A percentile compares a stretch with the other conserved stretches of the same genome.
phyloP scores from a whole-genome alignment of 2,329 filamentous ascomycete species.

The Beauveria sp. region DNA sequence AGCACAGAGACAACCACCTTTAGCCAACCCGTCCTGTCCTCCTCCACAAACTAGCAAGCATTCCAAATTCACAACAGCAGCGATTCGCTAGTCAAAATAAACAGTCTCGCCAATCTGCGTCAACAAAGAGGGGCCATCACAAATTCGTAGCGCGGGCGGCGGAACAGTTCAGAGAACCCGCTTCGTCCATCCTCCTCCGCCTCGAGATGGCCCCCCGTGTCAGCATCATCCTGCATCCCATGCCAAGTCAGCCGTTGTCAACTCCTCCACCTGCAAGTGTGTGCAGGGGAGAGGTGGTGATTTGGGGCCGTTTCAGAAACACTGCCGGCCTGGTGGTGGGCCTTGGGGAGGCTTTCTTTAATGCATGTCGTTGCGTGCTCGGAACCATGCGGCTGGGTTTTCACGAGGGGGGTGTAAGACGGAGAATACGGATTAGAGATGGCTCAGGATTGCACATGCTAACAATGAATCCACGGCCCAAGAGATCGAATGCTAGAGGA shows the following conservation, averaged over 20 bases:
- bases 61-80: too few species aligned
- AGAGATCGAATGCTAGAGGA: not conserved
- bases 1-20: too few species aligned
- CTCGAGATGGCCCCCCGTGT: too few species aligned
- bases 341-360: not conserved
- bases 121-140: too few species aligned
- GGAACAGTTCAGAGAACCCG: too few species aligned
- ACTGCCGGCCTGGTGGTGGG: not conserved
- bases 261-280: not conserved
- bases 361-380: not conserved
- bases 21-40: too few species aligned
- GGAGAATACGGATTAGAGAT: not conserved
- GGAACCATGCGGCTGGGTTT: not conserved
- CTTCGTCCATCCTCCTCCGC: too few species aligned
- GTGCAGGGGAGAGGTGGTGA: not conserved
- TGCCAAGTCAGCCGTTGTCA: not conserved
- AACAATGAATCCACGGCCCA: not conserved
- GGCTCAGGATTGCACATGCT: not conserved
- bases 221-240: not conserved
- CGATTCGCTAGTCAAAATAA: too few species aligned
- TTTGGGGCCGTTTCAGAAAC: not conserved
- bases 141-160: too few species aligned
- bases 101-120: too few species aligned
- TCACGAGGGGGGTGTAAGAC: not conserved
- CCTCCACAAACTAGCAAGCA: too few species aligned